Evolutionary conservation across 257 asterid species (phyloP).

Genomic region (Salvia splendens): DNA sequence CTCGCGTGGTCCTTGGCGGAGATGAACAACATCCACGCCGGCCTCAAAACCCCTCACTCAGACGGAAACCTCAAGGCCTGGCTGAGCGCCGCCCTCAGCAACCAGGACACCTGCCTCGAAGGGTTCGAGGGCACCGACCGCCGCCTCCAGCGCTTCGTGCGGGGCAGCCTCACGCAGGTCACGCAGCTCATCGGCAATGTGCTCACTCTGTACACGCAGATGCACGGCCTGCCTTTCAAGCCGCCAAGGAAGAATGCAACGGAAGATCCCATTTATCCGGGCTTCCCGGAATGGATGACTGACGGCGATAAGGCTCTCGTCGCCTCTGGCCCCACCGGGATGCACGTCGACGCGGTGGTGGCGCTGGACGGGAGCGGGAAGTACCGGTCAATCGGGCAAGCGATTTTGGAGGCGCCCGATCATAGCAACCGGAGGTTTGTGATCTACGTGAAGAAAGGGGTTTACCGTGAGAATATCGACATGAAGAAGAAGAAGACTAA

Average conservation of each 20-base stretch:
- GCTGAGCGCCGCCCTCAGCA: constrained; percentile 95
- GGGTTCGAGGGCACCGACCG: constrained; percentile 93
- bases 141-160: constrained; percentile 58
- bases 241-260: constrained; percentile 40
- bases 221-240: constrained; percentile 59
- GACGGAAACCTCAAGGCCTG: constrained; percentile 87
- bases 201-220: constrained; percentile 58
- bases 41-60: constrained; percentile 40
- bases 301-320: constrained; percentile 65
- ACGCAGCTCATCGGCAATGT: constrained; percentile 88
- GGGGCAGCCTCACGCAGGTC: constrained; percentile 77
- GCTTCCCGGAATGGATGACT: constrained; percentile 74
- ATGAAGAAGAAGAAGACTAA: constrained; percentile 88
- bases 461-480: constrained; percentile 77
- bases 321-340: constrained; percentile 40
- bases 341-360: constrained; percentile 74
- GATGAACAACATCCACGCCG: constrained; percentile 65
- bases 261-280: neutral
- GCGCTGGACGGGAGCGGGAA: constrained; percentile 77
- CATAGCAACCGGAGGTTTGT: constrained; percentile 71
- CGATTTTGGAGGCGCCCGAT: constrained; percentile 69
- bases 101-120: constrained; percentile 94
- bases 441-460: constrained; percentile 85
- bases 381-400: constrained; percentile 65
- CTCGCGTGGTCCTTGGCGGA: constrained; percentile 79